Conservation (phyloP, 2,329 filamentous ascomycete species). For the Diaporthe citriasiana region DNA sequence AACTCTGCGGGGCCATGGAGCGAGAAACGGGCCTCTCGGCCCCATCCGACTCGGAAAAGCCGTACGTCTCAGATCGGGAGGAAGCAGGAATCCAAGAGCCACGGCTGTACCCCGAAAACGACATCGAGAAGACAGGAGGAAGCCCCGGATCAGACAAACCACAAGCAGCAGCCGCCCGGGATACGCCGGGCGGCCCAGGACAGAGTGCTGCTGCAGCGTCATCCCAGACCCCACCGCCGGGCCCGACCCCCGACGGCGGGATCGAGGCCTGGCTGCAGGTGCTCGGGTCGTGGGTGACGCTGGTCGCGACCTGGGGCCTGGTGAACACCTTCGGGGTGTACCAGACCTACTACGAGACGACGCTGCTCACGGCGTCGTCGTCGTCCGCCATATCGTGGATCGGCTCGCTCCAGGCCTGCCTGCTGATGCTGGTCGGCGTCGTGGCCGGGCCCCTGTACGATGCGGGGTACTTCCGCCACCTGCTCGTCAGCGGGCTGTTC, state of each 20-base stretch:
- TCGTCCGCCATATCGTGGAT: constrained; percentile 62
- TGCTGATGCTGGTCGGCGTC: constrained; percentile 57
- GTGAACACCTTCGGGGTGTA: constrained; percentile 63
- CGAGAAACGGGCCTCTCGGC: not conserved
- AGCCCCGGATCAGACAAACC: constrained; percentile 1
- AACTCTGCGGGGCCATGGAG: constrained; percentile 6
- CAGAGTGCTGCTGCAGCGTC: no score
- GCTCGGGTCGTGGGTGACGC: constrained; percentile 54
- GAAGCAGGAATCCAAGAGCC: not conserved
- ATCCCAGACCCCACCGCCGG: constrained; percentile 1
- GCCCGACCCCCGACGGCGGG: constrained; percentile 47
- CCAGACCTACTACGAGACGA: constrained; percentile 59
- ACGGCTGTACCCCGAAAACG: not conserved
- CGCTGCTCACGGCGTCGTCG: constrained; percentile 50
- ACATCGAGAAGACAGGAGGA: not conserved
- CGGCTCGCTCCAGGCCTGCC: constrained; percentile 58
- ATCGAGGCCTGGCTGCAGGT: constrained; percentile 56
- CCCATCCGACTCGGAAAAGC: constrained; percentile 39
- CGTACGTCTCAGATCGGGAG: constrained; percentile 27
- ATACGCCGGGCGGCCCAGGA: not conserved
- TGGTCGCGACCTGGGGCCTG: constrained; percentile 56
- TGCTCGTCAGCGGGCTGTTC: constrained; percentile 53
- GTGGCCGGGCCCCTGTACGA: constrained; percentile 60
- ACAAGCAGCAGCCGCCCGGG: not conserved
- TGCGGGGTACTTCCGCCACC: constrained; percentile 56